Evolutionary conservation across 306 rosid species (phyloP).

Genomic region (Chamaecrista fasciculata): DNA sequence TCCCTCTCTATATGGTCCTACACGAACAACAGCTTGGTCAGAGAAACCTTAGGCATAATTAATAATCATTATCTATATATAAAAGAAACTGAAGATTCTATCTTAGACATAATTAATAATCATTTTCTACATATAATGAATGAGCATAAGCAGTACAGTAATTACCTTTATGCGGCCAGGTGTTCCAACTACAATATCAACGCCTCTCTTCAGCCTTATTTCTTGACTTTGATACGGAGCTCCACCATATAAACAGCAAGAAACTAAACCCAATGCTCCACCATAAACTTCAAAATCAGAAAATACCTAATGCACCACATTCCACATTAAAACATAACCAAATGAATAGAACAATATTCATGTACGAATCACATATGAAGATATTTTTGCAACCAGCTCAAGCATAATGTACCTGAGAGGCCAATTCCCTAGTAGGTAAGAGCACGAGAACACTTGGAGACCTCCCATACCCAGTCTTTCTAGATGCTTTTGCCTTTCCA

Average conservation of each 20-base stretch:
- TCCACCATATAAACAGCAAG: constrained; percentile 86
- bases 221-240: constrained; percentile 54
- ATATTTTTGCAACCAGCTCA: not conserved
- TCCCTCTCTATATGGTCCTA: constrained; percentile 87
- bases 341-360: not conserved
- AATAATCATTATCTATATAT: too few relatives aligned
- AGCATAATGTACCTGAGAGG: constrained; percentile 57
- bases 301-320: constrained; percentile 50
- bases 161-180: constrained; percentile 88
- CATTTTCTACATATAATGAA: not conserved
- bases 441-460: constrained; percentile 80
- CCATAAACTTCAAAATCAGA: constrained; percentile 84
- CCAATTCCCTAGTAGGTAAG: constrained; percentile 88
- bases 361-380: not conserved
- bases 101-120: not conserved
- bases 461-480: constrained; percentile 72
- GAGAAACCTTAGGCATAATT: too few relatives aligned
- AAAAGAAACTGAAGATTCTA: not conserved
- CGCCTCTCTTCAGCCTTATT: constrained; percentile 61
- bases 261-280: constrained; percentile 57
- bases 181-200: constrained; percentile 79
- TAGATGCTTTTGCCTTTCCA: constrained; percentile 46
- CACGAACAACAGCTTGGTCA: too few relatives aligned
- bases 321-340: not conserved
- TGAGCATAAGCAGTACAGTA: not conserved